phyloP scores from a whole-genome alignment of 179 eudicot species.

The Carnegiea gigantea region DNA sequence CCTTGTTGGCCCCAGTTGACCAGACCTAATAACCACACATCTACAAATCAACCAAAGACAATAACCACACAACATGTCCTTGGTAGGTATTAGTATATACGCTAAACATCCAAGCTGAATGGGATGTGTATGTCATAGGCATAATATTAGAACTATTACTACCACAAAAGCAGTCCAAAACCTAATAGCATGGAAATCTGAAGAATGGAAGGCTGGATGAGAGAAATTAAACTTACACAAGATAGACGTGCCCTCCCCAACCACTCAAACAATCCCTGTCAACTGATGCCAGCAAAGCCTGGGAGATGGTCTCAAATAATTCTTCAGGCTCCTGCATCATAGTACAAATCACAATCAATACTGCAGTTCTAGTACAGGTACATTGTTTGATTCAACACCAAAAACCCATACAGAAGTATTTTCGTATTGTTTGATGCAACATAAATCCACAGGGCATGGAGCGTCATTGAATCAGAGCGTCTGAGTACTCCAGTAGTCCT shows the following conservation, averaged over 20 bases:
- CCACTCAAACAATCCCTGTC: constrained; percentile 90
- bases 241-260: constrained; percentile 93
- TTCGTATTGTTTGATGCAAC: background rate
- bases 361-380: background rate
- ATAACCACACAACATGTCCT: background rate
- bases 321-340: constrained; percentile 74
- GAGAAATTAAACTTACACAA: constrained; percentile 63
- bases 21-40: background rate
- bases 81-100: background rate
- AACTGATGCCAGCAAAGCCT: constrained; percentile 74
- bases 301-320: constrained; percentile 84
- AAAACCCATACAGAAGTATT: background rate
- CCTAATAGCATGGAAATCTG: background rate
- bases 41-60: background rate
- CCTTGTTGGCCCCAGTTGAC: background rate
- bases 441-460: background rate
- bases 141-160: background rate
- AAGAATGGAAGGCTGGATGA: background rate
- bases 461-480: background rate
- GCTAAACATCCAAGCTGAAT: background rate
- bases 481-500: background rate
- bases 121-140: background rate
- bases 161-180: background rate
- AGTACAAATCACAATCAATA: constrained; percentile 4
- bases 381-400: background rate